These are phyloP conservation scores for Lasiosphaeriaceae sp. DNA, from an alignment of 495 filamentous ascomycete species.

Conservation along the genomic window DNA sequence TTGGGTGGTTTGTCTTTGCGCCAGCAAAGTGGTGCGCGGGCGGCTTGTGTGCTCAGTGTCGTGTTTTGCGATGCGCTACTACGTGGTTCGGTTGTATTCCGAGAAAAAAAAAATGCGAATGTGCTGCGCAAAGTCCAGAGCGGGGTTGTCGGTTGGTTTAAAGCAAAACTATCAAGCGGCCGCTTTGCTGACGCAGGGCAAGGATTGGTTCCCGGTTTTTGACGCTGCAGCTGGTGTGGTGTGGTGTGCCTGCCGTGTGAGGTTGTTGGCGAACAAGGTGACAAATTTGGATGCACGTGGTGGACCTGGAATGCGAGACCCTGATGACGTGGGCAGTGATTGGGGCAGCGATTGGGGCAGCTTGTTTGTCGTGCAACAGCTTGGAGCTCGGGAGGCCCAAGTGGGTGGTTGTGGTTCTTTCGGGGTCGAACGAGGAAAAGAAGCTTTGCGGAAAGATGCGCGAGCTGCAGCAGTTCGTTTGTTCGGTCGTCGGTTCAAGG, in stretches of 20 bases:
- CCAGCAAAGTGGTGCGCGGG: neutral
- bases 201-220: neutral
- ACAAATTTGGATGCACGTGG: neutral
- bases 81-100: too few species aligned
- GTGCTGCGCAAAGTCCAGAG: too few species aligned
- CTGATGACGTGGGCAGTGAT: neutral
- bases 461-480: too few species aligned
- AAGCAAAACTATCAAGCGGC: too few species aligned
- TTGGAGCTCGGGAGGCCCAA: neutral
- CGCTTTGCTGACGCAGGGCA: neutral
- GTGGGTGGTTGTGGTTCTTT: too few species aligned
- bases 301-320: neutral
- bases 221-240: neutral
- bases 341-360: neutral
- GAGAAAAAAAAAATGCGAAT: too few species aligned
- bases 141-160: too few species aligned
- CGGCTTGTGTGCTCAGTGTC: neutral
- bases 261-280: neutral
- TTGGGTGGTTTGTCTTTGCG: slow-evolving; percentile 24
- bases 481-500: too few species aligned
- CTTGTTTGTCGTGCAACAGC: neutral
- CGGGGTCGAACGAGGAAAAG: too few species aligned
- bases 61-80: too few species aligned
- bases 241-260: neutral
- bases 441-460: too few species aligned